These are phyloP conservation scores for Suillus hirtellus DNA, from an alignment of 768 basidiomycete species.

Conservation along the genomic window DNA sequence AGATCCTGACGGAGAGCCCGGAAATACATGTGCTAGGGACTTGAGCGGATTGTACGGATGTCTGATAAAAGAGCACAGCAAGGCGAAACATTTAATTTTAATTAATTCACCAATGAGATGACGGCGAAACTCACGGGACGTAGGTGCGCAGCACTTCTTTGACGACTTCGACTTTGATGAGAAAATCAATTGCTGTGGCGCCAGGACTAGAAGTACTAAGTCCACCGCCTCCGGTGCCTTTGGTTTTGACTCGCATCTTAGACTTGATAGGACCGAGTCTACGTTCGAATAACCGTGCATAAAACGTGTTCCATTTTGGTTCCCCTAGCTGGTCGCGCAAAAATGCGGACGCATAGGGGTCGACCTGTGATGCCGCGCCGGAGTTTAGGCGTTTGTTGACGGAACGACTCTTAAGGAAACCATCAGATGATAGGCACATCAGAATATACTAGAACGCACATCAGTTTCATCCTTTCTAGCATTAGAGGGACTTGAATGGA, in stretches of 20 bases:
- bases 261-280: constrained; percentile 42
- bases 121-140: constrained; percentile 44
- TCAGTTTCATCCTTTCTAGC: constrained; percentile 26
- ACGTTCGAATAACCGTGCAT: constrained; percentile 47
- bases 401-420: constrained; percentile 26
- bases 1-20: constrained; percentile 39
- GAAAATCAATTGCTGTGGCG: constrained; percentile 50
- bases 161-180: constrained; percentile 53
- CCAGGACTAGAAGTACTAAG: constrained; percentile 31
- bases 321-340: constrained; percentile 45
- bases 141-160: constrained; percentile 48
- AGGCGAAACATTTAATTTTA: constrained; percentile 4
- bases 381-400: constrained; percentile 25
- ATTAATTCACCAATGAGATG: not conserved
- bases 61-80: constrained; percentile 26
- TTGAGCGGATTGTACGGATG: constrained; percentile 56
- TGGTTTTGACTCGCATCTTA: constrained; percentile 34
- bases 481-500: constrained; percentile 35
- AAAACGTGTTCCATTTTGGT: constrained; percentile 46
- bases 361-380: constrained; percentile 31
- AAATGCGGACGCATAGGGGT: constrained; percentile 47
- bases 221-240: constrained; percentile 26
- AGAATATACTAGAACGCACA: constrained; percentile 14
- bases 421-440: constrained; percentile 17
- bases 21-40: constrained; percentile 42